Base-by-base conservation (phyloP, 306 rosid genomes). In the Prosopis cineraria region DNA sequence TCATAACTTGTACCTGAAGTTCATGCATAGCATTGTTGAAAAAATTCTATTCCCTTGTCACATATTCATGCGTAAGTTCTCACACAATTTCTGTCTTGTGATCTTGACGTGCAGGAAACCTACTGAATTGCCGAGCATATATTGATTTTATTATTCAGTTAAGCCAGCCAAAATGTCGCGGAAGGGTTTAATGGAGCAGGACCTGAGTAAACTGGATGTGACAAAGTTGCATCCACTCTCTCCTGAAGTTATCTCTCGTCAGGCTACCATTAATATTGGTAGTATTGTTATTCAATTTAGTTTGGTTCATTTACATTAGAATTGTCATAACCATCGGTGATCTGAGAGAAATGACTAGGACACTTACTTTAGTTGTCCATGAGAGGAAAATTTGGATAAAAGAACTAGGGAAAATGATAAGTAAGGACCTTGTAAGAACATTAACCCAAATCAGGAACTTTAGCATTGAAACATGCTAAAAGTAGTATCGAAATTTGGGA, bases 201-300 rank as follows among this genome's bases (percentile, higher is more conserved):
- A 55, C 29, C 29, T 55, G 22, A 24, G 62, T 10, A 55, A 24
- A 55, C 62, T 22, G 62, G 62, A 55, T 55, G 62, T 24, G 62
- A 24, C 62, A 24, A 55, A 55, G 31, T 55, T 55, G 62, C 30
- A 55, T 55, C 62, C 62, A 24, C 62, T 55, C 30, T 55, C 62
- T 20, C 62, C 62, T 55, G 30, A 55, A 55, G 62, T 55, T 31
- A 55, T 55, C 62, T 55, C 62, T 22, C 62, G 62, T 55, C 62
- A 55, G 64, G 64, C 97, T 8, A 92, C 98, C 33, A 94, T 94
- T 58, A 94, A 94, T 78, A 92, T 94, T 29, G 98, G 98, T 94
- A 88, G 78, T 31, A 19, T 59, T 67, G 37, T 39, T 47, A 58
- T 48, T 72, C 25, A 36, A 13, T 11, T 69, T 37, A 43, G 20